A percentile compares a stretch with the other conserved stretches of the same genome.
These are phyloP conservation scores for Monilinia fructigena DNA, from an alignment of 2,329 filamentous ascomycete genomes.

Conservation along the genomic window DNA sequence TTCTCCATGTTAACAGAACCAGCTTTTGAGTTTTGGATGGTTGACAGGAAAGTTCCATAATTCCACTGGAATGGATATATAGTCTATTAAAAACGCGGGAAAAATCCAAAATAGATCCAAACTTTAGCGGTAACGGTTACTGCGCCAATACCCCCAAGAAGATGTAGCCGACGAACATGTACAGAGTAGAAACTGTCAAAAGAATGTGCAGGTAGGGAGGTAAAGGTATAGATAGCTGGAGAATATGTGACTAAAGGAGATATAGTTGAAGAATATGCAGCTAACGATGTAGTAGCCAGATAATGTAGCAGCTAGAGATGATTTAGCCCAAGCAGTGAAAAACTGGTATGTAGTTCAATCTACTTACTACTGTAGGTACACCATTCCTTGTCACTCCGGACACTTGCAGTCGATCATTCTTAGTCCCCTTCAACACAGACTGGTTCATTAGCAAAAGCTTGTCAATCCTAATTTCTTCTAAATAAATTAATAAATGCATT, in stretches of 20 bases:
- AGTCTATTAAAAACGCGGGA: neutral
- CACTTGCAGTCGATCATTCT: neutral
- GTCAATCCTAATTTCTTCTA: neutral
- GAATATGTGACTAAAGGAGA: no score
- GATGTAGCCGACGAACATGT: neutral
- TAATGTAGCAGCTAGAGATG: no score
- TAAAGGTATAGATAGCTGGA: no score
- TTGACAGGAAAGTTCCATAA: neutral
- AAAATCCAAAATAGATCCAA: neutral
- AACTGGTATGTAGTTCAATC: no score
- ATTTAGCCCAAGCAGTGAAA: no score
- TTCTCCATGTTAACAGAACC: neutral
- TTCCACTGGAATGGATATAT: neutral
- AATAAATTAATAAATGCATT: no score
- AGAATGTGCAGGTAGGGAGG: no score
- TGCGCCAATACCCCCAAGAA: neutral
- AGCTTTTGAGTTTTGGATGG: constrained; percentile 3
- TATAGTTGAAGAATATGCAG: no score
- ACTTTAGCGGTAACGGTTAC: neutral
- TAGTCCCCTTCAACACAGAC: neutral
- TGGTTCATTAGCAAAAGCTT: neutral
- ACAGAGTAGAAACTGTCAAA: no score
- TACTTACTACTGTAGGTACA: no score
- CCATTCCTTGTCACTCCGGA: neutral
- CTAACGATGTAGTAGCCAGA: no score